These are phyloP conservation scores for Microascus cirrosus DNA, from an alignment of 2,329 filamentous ascomycete species.

Conservation along the genomic window DNA sequence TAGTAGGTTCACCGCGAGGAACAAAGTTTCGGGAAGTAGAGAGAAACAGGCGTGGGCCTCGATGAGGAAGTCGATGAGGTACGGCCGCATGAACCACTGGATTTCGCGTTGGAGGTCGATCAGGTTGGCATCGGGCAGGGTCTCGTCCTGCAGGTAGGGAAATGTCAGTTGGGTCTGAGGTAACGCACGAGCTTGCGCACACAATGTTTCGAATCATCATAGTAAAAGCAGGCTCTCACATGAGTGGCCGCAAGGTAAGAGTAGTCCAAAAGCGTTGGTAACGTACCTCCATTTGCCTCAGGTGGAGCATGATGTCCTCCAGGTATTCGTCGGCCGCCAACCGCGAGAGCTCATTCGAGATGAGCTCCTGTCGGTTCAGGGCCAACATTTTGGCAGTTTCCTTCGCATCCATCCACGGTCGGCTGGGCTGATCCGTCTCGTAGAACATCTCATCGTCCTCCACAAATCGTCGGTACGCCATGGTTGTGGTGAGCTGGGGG, in stretches of 20 bases:
- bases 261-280: not conserved
- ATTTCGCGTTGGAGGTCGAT: constrained; percentile 99
- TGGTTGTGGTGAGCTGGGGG: constrained; percentile 19
- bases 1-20: constrained; percentile 90
- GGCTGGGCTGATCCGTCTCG: constrained; percentile 38
- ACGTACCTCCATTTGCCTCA: constrained; percentile 83
- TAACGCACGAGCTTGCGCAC: no score
- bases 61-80: constrained; percentile 94
- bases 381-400: constrained; percentile 70
- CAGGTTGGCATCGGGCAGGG: constrained; percentile 87
- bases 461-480: constrained; percentile 29
- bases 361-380: constrained; percentile 73
- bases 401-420: constrained; percentile 53
- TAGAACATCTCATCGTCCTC: constrained; percentile 38
- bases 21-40: constrained; percentile 86
- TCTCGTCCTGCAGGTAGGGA: constrained; percentile 48
- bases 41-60: constrained; percentile 95
- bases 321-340: constrained; percentile 82
- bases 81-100: constrained; percentile 96
- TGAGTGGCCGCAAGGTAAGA: no score
- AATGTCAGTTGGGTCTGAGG: not conserved
- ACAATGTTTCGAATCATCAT: not conserved
- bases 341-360: constrained; percentile 80
- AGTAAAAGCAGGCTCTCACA: no score
- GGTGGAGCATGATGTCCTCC: constrained; percentile 87